Conservation (phyloP, 2,329 filamentous ascomycete genomes). For the Emmonsiellopsis sp. region DNA sequence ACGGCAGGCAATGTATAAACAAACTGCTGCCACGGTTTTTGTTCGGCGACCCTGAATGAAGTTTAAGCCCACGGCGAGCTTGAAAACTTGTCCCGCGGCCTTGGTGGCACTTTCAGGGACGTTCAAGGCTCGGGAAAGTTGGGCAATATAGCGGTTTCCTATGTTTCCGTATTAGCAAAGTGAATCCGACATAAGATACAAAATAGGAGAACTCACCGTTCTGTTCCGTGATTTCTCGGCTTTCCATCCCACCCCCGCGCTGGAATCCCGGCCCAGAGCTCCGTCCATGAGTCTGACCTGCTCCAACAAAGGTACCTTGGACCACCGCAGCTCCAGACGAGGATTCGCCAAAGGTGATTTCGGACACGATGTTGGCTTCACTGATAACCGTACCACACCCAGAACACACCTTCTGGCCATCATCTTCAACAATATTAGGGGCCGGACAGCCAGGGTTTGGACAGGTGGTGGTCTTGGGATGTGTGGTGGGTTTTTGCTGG, state of each 20-base stretch:
- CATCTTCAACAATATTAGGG: conserved; percentile 38
- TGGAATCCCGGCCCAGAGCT: conserved; percentile 43
- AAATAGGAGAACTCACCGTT: conserved; percentile 22
- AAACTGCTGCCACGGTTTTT: conserved; percentile 78
- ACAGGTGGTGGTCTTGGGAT: conserved; percentile 29
- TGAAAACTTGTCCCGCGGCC: conserved; percentile 63
- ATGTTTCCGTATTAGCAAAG: conserved; percentile 2
- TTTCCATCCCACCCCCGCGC: conserved; percentile 40
- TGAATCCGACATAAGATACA: not conserved
- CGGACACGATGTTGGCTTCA: conserved; percentile 82
- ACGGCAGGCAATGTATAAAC: conserved; percentile 81
- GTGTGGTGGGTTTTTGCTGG: conserved; percentile 15
- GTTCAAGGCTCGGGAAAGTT: conserved; percentile 31
- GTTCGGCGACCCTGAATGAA: conserved; percentile 81
- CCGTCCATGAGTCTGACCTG: conserved; percentile 73
- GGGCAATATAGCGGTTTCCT: conserved; percentile 36
- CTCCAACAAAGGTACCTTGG: conserved; percentile 79
- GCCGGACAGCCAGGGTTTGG: conserved; percentile 38
- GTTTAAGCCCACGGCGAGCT: conserved; percentile 62
- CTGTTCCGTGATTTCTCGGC: conserved; percentile 40
- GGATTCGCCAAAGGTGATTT: conserved; percentile 84
- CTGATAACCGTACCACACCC: conserved; percentile 78
- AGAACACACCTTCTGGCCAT: conserved; percentile 55
- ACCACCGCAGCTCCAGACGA: conserved; percentile 79
- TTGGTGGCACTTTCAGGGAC: conserved; percentile 54